Evolutionary conservation across 352 stramenopile genomes (phyloP).

Genomic region (Pythium periplocum): DNA sequence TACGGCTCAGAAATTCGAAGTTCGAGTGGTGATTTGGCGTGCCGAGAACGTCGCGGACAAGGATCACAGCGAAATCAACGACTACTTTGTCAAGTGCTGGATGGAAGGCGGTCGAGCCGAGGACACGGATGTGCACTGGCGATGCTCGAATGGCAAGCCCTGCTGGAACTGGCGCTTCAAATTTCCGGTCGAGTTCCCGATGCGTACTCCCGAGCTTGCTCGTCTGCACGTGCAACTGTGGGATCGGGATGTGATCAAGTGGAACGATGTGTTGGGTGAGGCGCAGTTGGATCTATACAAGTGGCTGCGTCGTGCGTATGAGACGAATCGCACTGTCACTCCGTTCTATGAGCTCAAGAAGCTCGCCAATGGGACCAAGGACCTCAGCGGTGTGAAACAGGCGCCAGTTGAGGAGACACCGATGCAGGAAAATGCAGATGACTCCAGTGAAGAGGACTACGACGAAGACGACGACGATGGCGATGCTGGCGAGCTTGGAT

Average conservation of each 20-base stretch:
- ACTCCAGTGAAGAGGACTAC: slow-evolving; percentile 17
- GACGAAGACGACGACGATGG: slow-evolving; percentile 23
- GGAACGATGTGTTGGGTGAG: slow-evolving; percentile 88
- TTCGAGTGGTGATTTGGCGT: slow-evolving; percentile 88
- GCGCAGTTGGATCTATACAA: slow-evolving; percentile 82
- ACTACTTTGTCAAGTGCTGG: slow-evolving; percentile 91
- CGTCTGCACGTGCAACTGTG: slow-evolving; percentile 90
- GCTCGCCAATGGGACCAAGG: slow-evolving; percentile 8
- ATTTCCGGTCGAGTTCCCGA: slow-evolving; percentile 77
- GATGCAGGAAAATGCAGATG: neutral
- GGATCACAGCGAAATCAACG: slow-evolving; percentile 77
- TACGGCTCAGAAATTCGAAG: slow-evolving; percentile 67
- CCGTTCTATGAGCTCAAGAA: slow-evolving; percentile 65
- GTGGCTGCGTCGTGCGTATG: slow-evolving; percentile 62
- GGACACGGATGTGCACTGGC: slow-evolving; percentile 89
- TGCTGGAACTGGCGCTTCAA: slow-evolving; percentile 93
- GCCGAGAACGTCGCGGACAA: slow-evolving; percentile 78
- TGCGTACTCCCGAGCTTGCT: slow-evolving; percentile 70
- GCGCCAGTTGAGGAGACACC: neutral
- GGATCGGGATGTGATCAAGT: slow-evolving; percentile 92
- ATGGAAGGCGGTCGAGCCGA: slow-evolving; percentile 64
- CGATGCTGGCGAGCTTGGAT: slow-evolving; percentile 16
- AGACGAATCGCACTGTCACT: slow-evolving; percentile 44
- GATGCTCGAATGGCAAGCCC: slow-evolving; percentile 84
- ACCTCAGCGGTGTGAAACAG: neutral